These are phyloP conservation scores for Entomortierella lignicola DNA, from an alignment of 192 early-diverging fungal species.

Conservation along the genomic window DNA sequence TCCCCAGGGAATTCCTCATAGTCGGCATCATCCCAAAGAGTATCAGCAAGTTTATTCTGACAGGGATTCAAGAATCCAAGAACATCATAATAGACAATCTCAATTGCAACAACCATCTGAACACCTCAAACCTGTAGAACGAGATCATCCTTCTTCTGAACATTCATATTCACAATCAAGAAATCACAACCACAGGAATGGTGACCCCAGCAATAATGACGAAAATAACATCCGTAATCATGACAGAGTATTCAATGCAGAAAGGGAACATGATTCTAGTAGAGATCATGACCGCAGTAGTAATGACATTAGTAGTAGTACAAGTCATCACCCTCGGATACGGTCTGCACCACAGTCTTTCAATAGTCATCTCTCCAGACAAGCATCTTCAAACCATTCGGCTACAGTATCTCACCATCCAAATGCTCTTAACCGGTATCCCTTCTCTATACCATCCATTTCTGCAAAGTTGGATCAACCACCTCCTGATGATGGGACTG, in stretches of 20 bases:
- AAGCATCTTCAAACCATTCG: background rate
- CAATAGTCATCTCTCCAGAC: background rate
- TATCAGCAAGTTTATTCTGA: slow-evolving; percentile 16
- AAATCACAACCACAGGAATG: slow-evolving; percentile 22
- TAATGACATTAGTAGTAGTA: background rate
- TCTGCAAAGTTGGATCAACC: slow-evolving; percentile 49
- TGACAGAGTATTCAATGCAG: background rate
- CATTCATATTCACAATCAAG: background rate
- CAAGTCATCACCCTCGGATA: slow-evolving; percentile 14
- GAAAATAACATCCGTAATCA: background rate
- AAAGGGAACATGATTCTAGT: background rate
- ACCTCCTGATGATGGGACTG: slow-evolving; percentile 17
- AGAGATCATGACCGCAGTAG: background rate
- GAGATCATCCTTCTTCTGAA: background rate
- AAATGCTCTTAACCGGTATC: slow-evolving; percentile 44
- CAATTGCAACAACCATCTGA: background rate
- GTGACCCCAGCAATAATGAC: background rate
- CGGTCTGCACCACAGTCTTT: slow-evolving; percentile 31
- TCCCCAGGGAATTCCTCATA: background rate
- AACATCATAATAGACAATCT: background rate
- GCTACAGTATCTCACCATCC: slow-evolving; percentile 33
- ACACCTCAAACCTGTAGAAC: background rate
- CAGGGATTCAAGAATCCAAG: slow-evolving; percentile 5
- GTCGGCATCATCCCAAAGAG: background rate
- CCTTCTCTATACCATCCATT: slow-evolving; percentile 39